phyloP scores from a whole-genome alignment of 106 monocot genomes.

The Alisma plantagoaquatica region DNA sequence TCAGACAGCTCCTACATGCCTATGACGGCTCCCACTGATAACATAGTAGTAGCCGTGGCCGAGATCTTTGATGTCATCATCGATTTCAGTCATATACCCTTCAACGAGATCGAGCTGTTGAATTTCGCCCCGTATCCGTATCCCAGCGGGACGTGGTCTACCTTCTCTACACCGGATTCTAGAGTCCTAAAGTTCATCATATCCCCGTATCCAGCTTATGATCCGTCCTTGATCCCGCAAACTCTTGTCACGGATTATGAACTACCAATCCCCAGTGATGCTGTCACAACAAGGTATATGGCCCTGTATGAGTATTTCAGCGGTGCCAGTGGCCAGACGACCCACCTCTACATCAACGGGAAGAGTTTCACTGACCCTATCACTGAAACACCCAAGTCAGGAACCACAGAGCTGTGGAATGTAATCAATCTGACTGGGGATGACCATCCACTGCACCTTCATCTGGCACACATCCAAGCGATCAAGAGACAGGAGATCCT shows the following conservation, averaged over 20 bases:
- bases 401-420: constrained; percentile 9
- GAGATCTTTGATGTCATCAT: constrained; percentile 11
- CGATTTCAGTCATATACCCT: too few species aligned
- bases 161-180: too few species aligned
- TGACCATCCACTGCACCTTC: too few species aligned
- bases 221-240: neutral
- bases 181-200: constrained; percentile 6
- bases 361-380: too few species aligned
- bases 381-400: constrained; percentile 2
- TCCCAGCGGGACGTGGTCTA: constrained; percentile 1
- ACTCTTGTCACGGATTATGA: neutral
- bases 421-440: constrained; percentile 10
- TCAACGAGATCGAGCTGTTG: too few species aligned
- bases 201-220: neutral
- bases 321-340: neutral
- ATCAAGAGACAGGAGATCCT: neutral
- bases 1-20: too few species aligned
- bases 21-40: neutral
- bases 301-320: constrained; percentile 3
- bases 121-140: constrained; percentile 6
- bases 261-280: neutral
- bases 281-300: neutral
- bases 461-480: too few species aligned
- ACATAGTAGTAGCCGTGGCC: too few species aligned
- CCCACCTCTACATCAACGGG: constrained; percentile 3